These are phyloP conservation scores for Rhytidhysteron rufulum DNA, from an alignment of 2,329 filamentous ascomycete species.

Conservation along the genomic window DNA sequence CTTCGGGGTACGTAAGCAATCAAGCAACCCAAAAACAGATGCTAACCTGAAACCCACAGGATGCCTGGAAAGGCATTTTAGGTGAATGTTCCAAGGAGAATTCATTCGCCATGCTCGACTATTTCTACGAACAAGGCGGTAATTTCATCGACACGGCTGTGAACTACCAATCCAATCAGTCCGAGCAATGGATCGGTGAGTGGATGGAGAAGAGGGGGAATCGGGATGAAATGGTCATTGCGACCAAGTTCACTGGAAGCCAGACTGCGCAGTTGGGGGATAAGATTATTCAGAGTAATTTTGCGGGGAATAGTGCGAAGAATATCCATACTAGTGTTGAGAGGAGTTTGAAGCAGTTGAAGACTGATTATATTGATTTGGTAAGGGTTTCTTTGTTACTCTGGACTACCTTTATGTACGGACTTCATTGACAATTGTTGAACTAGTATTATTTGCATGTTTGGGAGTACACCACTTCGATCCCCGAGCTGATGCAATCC, in stretches of 20 bases:
- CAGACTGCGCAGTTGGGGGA: slow-evolving; percentile 13
- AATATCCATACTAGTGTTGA: slow-evolving; percentile 20
- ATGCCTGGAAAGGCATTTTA: slow-evolving; percentile 34
- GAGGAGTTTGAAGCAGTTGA: slow-evolving; percentile 13
- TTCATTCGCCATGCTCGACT: slow-evolving; percentile 63
- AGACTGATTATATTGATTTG: slow-evolving; percentile 65
- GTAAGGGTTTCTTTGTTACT: slow-evolving; percentile 7
- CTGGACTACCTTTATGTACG: slow-evolving; percentile 13
- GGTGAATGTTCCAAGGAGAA: slow-evolving; percentile 55
- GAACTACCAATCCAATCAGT: slow-evolving; percentile 39
- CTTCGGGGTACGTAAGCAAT: too few relatives aligned
- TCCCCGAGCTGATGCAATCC: slow-evolving; percentile 43
- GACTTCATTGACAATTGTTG: slow-evolving; percentile 23
- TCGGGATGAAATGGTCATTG: slow-evolving; percentile 40
- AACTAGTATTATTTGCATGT: slow-evolving; percentile 34
- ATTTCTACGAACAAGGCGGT: slow-evolving; percentile 60
- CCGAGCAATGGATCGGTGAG: slow-evolving; percentile 42
- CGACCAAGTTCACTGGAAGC: slow-evolving; percentile 37
- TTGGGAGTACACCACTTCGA: slow-evolving; percentile 41
- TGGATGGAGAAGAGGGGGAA: slow-evolving; percentile 38
- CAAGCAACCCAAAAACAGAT: too few relatives aligned
- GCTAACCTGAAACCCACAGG: too few relatives aligned
- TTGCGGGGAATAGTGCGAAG: slow-evolving; percentile 19
- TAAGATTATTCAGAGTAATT: slow-evolving; percentile 19
- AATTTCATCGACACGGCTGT: slow-evolving; percentile 68